These are phyloP conservation scores for Cytospora chrysosperma DNA, from an alignment of 2,329 filamentous ascomycete genomes.

Conservation along the genomic window DNA sequence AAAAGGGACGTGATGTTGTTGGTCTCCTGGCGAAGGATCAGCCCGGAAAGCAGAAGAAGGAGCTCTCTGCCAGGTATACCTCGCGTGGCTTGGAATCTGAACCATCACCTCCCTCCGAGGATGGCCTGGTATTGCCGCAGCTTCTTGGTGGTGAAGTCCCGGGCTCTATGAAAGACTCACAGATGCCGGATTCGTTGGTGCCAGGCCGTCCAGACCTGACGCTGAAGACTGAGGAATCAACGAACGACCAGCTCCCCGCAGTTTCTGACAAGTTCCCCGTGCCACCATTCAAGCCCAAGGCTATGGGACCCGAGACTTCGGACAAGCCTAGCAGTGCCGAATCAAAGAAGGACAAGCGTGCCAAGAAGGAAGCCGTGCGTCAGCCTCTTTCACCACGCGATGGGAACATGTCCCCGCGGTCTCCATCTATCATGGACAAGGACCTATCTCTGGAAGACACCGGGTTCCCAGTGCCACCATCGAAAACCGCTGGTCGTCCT, in stretches of 20 bases:
- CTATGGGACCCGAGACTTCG: not conserved
- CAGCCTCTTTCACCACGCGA: slow-evolving; percentile 7
- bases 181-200: not conserved
- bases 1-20: not conserved
- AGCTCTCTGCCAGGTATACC: not conserved
- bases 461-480: not conserved
- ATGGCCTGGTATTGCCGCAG: no score
- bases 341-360: not conserved
- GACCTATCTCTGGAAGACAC: not conserved
- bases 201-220: slow-evolving; percentile 2
- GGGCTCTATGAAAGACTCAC: not conserved
- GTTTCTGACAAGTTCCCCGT: not conserved
- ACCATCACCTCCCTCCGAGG: not conserved
- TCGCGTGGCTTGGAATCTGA: not conserved
- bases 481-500: not conserved
- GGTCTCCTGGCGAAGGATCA: not conserved
- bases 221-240: not conserved
- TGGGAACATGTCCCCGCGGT: not conserved
- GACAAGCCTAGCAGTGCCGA: not conserved
- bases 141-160: not conserved
- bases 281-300: not conserved
- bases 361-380: not conserved
- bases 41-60: not conserved
- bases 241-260: not conserved
- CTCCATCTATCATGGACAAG: not conserved